Percentiles rank a stretch among this genome's conserved stretches.
Conservation (phyloP, 106 monocot species). For the Hemerocallis citrina region DNA sequence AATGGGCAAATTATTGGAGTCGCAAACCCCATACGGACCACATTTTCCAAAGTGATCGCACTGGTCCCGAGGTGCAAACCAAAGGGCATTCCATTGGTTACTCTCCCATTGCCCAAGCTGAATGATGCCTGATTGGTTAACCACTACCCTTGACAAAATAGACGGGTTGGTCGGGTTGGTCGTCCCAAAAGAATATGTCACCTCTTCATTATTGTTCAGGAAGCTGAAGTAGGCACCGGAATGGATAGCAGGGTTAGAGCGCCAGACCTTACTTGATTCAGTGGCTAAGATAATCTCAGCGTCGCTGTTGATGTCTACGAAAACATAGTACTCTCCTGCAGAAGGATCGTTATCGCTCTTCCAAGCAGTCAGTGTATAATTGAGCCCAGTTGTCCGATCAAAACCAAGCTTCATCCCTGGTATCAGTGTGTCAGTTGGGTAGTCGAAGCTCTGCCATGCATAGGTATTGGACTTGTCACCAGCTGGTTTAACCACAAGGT, state of each 20-base stretch:
- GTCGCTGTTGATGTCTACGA: neutral
- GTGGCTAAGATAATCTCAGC: neutral
- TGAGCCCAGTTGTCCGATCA: neutral
- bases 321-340: constrained; percentile 4
- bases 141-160: neutral
- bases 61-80: constrained; percentile 12
- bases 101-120: constrained; percentile 17
- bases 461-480: neutral
- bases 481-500: neutral
- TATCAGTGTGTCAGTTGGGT: constrained; percentile 5
- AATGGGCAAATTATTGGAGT: constrained; percentile 17
- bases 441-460: constrained; percentile 14
- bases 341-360: constrained; percentile 17
- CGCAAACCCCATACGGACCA: constrained; percentile 40
- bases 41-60: constrained; percentile 30
- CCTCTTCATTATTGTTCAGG: neutral
- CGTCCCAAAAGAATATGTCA: neutral
- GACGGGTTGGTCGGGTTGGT: neutral
- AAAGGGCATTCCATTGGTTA: constrained; percentile 16
- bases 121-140: neutral
- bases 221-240: neutral
- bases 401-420: constrained; percentile 3
- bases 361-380: constrained; percentile 14
- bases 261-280: constrained; percentile 3
- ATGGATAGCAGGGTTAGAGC: too few relatives aligned